Percentiles rank a stretch among this genome's conserved stretches.
phyloP scores from a whole-genome alignment of 2,329 filamentous ascomycete genomes.

The Paramyrothecium sp. region DNA sequence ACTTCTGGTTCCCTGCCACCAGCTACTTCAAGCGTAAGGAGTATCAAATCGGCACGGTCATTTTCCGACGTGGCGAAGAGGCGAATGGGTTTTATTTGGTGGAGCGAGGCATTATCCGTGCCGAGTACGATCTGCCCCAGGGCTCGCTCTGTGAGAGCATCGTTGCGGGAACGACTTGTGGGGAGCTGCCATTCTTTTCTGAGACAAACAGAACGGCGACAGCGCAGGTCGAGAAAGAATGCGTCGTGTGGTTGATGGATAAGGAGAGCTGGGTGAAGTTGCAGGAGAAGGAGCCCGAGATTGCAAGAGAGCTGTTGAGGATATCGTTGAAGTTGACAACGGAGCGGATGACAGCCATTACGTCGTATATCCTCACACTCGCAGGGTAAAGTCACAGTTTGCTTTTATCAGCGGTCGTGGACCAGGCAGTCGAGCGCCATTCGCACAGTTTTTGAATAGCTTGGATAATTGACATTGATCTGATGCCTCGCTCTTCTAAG shows the following conservation, averaged over 20 bases:
- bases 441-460: background rate
- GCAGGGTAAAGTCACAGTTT: slow-evolving; percentile 33
- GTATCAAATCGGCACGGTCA: slow-evolving; percentile 65
- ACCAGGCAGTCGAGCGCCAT: background rate
- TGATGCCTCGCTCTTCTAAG: no score
- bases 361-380: slow-evolving; percentile 51
- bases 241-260: slow-evolving; percentile 80
- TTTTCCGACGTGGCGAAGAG: slow-evolving; percentile 76
- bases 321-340: slow-evolving; percentile 92
- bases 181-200: slow-evolving; percentile 93
- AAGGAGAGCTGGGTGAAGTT: slow-evolving; percentile 68
- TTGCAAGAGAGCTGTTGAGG: slow-evolving; percentile 80
- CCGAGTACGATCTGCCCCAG: slow-evolving; percentile 88
- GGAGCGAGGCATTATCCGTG: slow-evolving; percentile 83
- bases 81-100: slow-evolving; percentile 87
- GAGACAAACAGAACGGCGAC: slow-evolving; percentile 86
- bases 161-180: slow-evolving; percentile 90
- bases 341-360: slow-evolving; percentile 79
- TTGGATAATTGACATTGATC: no score
- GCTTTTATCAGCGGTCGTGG: background rate
- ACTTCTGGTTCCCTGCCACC: slow-evolving; percentile 87
- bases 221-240: slow-evolving; percentile 78
- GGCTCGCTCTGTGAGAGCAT: slow-evolving; percentile 89
- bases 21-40: slow-evolving; percentile 72
- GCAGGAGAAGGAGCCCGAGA: slow-evolving; percentile 69